Base-by-base conservation (phyloP, 352 stramenopile species). In the Phytopythium oedochilum region DNA sequence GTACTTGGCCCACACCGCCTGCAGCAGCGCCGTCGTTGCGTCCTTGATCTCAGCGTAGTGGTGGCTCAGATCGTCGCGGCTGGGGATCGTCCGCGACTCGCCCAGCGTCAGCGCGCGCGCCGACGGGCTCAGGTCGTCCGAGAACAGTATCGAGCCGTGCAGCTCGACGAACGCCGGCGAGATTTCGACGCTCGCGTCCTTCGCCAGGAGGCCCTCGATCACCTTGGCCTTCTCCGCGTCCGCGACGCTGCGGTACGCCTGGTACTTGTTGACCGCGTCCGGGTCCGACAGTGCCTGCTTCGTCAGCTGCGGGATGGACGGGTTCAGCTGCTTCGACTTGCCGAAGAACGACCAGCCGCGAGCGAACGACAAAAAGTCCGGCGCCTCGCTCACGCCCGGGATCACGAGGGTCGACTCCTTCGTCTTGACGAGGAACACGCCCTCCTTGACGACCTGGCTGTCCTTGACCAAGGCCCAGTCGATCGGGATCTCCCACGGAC, bases 291-390 rank as follows among this genome's bases (percentile, higher is more conserved):
- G 54, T 25, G 80, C 78, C 66, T 88, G 80, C 70, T 85, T 86
- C 12, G 70, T 81, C 18, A 88, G 68, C 14, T 61, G 70, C 9
- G 70, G 58, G 26, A 68, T 60, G 20, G 73, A 76, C 22, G 75
- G 52, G 58, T 81, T 86, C 35, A 71, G 67, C 46, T 79, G 70
- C 70, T 88, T 89, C 50, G 68, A 75, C 60, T 81, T 90, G 49
- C 80, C 80, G 36, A 90, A 90, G 66, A 90, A 90, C 26, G 77
- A 88, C 77, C 77, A 90, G n/a, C 76, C 68, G 49, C 80, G 77
- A 34, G 71, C 80, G 60, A 90, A 87, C 38, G 80, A 90, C 44
- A 90, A 62, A 55, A 84, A 88, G 53, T 88, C 78, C 9, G 78
- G 79, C 49, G 83, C 71, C 32, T 76, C 65, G 17, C 46, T 22